Base-by-base conservation (phyloP, 352 stramenopile genomes). In the Pythium monospermum region DNA sequence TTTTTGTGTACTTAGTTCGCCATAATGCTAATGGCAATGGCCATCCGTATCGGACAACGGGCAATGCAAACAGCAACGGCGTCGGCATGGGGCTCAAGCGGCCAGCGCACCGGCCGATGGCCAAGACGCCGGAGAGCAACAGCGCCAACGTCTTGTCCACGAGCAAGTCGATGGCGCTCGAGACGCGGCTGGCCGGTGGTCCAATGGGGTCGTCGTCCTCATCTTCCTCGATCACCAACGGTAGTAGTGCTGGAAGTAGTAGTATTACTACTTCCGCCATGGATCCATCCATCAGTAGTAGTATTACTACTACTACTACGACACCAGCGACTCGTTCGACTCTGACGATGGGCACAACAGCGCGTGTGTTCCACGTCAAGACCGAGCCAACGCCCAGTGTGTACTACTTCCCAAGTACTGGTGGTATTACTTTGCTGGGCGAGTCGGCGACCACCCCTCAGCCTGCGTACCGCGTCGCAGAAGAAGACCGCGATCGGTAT, bases 401-500 rank as follows among this genome's bases (percentile, higher is more conserved):
- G 23, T 89, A 86, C 52, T 89, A 85, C 53, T 65, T 75, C 10
- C 82, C 77, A 6, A 67, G 85, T 61, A 65, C 75, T 15, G 80
- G 67, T 2, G 66, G 83, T 39, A 65, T 89, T 21, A 81, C 75
- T 4, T 43, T 54, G 12, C 55, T 75, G 32, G 58, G 61, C 16
- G 30, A 55, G 7, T 72, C 48, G 11, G 41, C 76, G 3, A 67
- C 70, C 16, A 69, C 70, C 23, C 48, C 60, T 11, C 61, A 73
- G 4, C 22, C 60, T 7, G 54, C 51, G n/a, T 83, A 63, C 54
- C 61, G 71, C 45, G 76, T 87, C 1, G 59, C 53, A 21, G 47
- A 70, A 21, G 67, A 86, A 40, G 78, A 89, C 52, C 79, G 79
- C 18, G 75, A 89, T 22, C 69, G 78, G 16, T 89, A 89, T 42